Evolutionary conservation across 495 filamentous ascomycete species (phyloP).

Genomic region (Penicillium verhagenii): DNA sequence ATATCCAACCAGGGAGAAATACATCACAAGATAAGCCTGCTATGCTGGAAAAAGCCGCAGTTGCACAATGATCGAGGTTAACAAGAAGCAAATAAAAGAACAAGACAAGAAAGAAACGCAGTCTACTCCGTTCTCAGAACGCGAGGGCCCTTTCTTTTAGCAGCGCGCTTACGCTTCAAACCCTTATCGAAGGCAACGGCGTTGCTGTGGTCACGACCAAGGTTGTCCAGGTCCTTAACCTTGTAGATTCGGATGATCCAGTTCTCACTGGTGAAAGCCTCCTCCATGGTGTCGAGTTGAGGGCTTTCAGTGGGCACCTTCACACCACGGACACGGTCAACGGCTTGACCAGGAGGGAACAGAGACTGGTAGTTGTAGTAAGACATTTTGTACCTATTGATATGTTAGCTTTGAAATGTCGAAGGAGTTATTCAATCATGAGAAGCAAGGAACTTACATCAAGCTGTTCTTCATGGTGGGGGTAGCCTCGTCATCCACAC

Average conservation of each 20-base stretch:
- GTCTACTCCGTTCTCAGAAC: slow-evolving; percentile 79
- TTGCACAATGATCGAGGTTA: slow-evolving; percentile 11
- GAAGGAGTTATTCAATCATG: background rate
- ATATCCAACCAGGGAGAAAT: slow-evolving; percentile 9
- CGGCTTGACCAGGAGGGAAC: slow-evolving; percentile 88
- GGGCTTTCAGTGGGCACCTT: slow-evolving; percentile 84
- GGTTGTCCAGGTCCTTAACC: slow-evolving; percentile 97
- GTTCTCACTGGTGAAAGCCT: slow-evolving; percentile 99
- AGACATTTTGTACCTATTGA: slow-evolving; percentile 96
- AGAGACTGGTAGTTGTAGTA: slow-evolving; percentile 96
- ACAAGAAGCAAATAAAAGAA: slow-evolving; percentile 3
- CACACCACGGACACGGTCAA: slow-evolving; percentile 82
- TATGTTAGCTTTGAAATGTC: slow-evolving; percentile 18
- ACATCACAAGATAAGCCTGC: slow-evolving; percentile 11
- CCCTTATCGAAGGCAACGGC: slow-evolving; percentile 89
- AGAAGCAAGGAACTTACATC: slow-evolving; percentile 66
- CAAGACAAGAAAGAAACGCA: slow-evolving; percentile 3
- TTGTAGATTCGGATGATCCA: slow-evolving; percentile 99
- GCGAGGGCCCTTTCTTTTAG: slow-evolving; percentile 75
- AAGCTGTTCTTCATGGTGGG: slow-evolving; percentile 98
- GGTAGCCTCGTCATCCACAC: slow-evolving; percentile 91
- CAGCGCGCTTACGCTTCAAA: slow-evolving; percentile 87
- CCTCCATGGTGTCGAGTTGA: slow-evolving; percentile 83
- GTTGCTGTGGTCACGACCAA: slow-evolving; percentile 83
- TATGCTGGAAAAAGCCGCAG: slow-evolving; percentile 9